Conservation (phyloP, 192 early-diverging fungal species). For the Helicostylum pulchrum region DNA sequence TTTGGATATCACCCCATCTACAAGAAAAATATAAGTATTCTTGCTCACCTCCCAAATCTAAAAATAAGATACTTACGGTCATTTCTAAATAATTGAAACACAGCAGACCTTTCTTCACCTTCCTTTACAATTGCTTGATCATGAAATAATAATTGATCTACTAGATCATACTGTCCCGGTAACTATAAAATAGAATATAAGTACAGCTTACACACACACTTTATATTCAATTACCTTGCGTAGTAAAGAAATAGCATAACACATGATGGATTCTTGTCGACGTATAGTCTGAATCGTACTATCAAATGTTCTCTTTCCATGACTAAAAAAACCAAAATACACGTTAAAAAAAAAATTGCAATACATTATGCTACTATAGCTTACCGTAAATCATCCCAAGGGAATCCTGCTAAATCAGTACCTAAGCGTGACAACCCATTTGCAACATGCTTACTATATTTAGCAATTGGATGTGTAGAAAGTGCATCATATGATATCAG, state of each 20-base stretch:
- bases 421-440: slow-evolving; percentile 35
- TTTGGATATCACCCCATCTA: slow-evolving; percentile 44
- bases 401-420: slow-evolving; percentile 32
- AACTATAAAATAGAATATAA: slow-evolving; percentile 38
- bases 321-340: slow-evolving; percentile 2
- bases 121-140: slow-evolving; percentile 42
- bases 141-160: slow-evolving; percentile 48
- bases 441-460: slow-evolving; percentile 42
- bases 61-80: slow-evolving; percentile 36
- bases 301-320: slow-evolving; percentile 34
- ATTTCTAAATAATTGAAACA: slow-evolving; percentile 56
- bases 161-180: slow-evolving; percentile 56
- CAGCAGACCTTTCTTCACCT: slow-evolving; percentile 51
- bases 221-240: slow-evolving; percentile 41
- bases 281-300: slow-evolving; percentile 36
- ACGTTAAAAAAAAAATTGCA: no score
- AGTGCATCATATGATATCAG: slow-evolving; percentile 77
- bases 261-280: slow-evolving; percentile 45
- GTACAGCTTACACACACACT: background rate
- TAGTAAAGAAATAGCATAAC: slow-evolving; percentile 50
- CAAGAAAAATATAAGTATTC: background rate
- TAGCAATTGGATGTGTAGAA: slow-evolving; percentile 52
- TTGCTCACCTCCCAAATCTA: background rate
- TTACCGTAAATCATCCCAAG: slow-evolving; percentile 47
- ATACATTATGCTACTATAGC: no score